A percentile compares a stretch with the other conserved stretches of the same genome.
phyloP scores from a whole-genome alignment of 2,329 filamentous ascomycete genomes.

The Kalaharituber pfeilii region DNA sequence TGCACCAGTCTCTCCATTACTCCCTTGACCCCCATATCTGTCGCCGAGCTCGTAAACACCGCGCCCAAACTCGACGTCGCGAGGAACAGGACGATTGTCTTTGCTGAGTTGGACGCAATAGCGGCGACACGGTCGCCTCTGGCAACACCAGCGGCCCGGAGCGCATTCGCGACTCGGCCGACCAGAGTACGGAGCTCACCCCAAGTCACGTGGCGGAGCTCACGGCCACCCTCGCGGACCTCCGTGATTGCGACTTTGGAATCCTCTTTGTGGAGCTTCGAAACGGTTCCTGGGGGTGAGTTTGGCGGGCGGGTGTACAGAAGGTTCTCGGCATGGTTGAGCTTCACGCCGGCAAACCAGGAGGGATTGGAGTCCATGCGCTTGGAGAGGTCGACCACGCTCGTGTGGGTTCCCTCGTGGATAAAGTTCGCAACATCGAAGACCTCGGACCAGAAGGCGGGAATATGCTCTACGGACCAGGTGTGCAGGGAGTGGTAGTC shows the following conservation, averaged over 20 bases:
- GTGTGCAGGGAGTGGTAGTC: conserved; percentile 54
- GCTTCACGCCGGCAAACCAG: conserved; percentile 57
- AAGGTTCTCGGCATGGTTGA: conserved; percentile 70
- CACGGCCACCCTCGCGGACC: conserved; percentile 47
- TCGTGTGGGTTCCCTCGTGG: conserved; percentile 40
- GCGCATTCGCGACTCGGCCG: conserved; percentile 44
- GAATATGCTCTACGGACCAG: conserved; percentile 46
- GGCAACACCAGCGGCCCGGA: conserved; percentile 46
- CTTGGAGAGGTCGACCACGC: conserved; percentile 49
- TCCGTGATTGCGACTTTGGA: conserved; percentile 52
- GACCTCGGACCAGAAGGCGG: conserved; percentile 47
- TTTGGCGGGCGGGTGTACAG: conserved; percentile 42
- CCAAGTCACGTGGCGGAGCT: conserved; percentile 46
- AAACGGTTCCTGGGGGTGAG: conserved; percentile 30
- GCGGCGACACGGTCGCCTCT: conserved; percentile 60
- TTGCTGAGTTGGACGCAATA: conserved; percentile 56
- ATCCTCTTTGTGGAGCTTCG: conserved; percentile 50
- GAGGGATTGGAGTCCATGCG: conserved; percentile 54
- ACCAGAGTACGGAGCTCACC: conserved; percentile 43
- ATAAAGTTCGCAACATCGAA: conserved; percentile 45
- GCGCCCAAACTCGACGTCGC: conserved; percentile 54
- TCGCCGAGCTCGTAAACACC: conserved; percentile 30
- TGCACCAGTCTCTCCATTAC: conserved; percentile 75
- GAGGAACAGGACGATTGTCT: conserved; percentile 54
- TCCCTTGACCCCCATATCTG: conserved; percentile 73